phyloP scores from a whole-genome alignment of 352 stramenopile species.

The Globisporangium sylvaticum region DNA sequence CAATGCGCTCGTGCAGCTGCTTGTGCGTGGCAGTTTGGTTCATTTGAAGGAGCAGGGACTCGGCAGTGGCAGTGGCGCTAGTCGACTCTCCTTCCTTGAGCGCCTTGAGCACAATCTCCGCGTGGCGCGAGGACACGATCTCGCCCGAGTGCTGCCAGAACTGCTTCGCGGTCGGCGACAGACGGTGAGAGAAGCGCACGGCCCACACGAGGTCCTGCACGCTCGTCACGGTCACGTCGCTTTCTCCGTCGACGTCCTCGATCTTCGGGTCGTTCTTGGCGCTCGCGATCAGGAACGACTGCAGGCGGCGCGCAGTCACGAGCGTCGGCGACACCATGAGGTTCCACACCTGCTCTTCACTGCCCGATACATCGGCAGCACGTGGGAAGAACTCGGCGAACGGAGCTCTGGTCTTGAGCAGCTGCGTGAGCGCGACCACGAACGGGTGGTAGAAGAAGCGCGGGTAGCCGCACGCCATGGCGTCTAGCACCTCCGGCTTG shows the following conservation, averaged over 20 bases:
- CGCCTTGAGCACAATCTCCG: conserved; percentile 47
- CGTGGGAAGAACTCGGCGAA: conserved; percentile 23
- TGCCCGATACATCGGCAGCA: background rate
- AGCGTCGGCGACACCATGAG: conserved; percentile 54
- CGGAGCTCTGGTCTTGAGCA: conserved; percentile 21
- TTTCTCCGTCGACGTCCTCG: background rate
- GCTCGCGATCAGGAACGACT: conserved; percentile 60
- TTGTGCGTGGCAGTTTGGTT: conserved; percentile 26
- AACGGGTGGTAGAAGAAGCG: conserved; percentile 91
- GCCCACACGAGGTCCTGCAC: conserved; percentile 51
- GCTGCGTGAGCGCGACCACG: conserved; percentile 60
- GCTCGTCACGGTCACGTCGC: conserved; percentile 30
- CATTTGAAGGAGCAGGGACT: conserved; percentile 6
- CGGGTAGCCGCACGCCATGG: conserved; percentile 88
- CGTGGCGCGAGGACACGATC: conserved; percentile 87
- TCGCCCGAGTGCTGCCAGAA: conserved; percentile 95
- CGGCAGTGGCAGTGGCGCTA: background rate
- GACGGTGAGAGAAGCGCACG: conserved; percentile 67
- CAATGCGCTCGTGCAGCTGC: conserved; percentile 47
- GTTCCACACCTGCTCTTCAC: conserved; percentile 8
- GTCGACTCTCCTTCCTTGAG: conserved; percentile 25
- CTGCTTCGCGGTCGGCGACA: conserved; percentile 55
- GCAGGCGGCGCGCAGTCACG: conserved; percentile 51
- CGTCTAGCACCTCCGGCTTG: conserved; percentile 48
- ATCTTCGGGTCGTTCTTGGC: conserved; percentile 19